A percentile compares a stretch with the other conserved stretches of the same genome.
Evolutionary conservation across 2,329 filamentous ascomycete species (phyloP).

Genomic region (Calonectria pseudoreteaudii): DNA sequence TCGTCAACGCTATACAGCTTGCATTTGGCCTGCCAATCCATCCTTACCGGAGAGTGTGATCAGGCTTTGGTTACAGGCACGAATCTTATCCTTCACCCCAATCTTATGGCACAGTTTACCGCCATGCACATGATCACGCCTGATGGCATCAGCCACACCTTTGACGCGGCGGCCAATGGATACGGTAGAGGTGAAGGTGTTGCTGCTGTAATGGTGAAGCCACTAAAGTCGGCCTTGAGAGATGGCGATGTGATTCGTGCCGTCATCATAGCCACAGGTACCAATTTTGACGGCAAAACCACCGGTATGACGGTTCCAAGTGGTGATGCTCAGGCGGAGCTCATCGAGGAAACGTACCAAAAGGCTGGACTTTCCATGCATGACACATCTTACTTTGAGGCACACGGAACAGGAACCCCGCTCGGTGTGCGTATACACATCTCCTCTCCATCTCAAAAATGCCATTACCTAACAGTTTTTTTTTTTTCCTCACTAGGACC

Average conservation of each 20-base stretch:
- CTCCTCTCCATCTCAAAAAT: no score
- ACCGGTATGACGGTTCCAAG: slow-evolving; percentile 54
- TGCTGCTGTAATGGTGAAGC: slow-evolving; percentile 51
- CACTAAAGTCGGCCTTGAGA: slow-evolving; percentile 52
- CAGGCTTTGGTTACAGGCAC: neutral
- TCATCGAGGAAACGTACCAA: slow-evolving; percentile 46
- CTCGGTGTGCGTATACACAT: slow-evolving; percentile 1
- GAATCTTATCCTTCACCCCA: neutral
- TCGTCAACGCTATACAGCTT: slow-evolving; percentile 1
- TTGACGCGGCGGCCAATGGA: slow-evolving; percentile 45
- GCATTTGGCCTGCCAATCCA: neutral
- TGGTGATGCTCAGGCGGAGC: slow-evolving; percentile 40
- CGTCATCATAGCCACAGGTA: slow-evolving; percentile 46
- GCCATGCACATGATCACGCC: slow-evolving; percentile 3
- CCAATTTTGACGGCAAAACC: neutral
- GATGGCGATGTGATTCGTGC: slow-evolving; percentile 49
- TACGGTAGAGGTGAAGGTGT: slow-evolving; percentile 60
- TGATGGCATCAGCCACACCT: slow-evolving; percentile 2
- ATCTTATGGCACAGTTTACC: neutral
- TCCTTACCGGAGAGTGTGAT: neutral
- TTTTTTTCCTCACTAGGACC: no score
- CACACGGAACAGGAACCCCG: slow-evolving; percentile 30
- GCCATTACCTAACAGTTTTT: no score
- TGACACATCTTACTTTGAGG: slow-evolving; percentile 36
- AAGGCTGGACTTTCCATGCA: slow-evolving; percentile 26